These are phyloP conservation scores for Candida bentonensis DNA, from an alignment of 805 yeast species.

Conservation along the genomic window DNA sequence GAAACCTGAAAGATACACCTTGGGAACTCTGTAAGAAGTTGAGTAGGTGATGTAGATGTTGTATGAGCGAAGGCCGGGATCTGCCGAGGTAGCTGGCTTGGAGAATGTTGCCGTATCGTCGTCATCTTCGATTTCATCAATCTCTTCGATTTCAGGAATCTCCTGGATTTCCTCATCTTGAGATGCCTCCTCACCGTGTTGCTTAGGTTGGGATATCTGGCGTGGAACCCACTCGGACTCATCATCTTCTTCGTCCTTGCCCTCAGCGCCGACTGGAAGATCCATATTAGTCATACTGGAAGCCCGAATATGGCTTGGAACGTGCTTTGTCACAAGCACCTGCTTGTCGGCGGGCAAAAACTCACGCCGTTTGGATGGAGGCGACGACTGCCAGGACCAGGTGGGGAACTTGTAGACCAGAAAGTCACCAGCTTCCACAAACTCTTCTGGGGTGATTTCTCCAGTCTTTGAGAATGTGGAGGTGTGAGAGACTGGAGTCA, in stretches of 20 bases:
- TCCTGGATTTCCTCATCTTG: constrained; percentile 10
- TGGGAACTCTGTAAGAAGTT: constrained; percentile 91
- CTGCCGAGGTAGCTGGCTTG: constrained; percentile 1
- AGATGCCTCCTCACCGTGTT: no score
- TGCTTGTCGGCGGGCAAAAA: constrained; percentile 83
- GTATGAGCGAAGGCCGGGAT: constrained; percentile 31
- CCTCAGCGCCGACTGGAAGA: constrained; percentile 20
- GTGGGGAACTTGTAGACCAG: constrained; percentile 86
- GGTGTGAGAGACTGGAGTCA: constrained; percentile 80
- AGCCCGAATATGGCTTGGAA: constrained; percentile 73
- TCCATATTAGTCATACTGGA: constrained; percentile 27
- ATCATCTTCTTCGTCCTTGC: constrained; percentile 33
- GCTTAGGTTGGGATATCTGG: no score
- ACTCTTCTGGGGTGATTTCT: constrained; percentile 90
- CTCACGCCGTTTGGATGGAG: constrained; percentile 38
- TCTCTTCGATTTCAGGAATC: constrained; percentile 13
- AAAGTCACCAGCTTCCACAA: constrained; percentile 88
- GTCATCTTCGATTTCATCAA: constrained; percentile 25
- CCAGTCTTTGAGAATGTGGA: constrained; percentile 82
- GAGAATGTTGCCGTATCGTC: constrained; percentile 26
- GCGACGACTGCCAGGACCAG: constrained; percentile 75
- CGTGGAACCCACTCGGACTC: constrained; percentile 1
- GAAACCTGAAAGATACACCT: constrained; percentile 82
- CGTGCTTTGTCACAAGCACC: constrained; percentile 74
- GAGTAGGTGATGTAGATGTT: constrained; percentile 87